phyloP scores from a whole-genome alignment of 2,329 filamentous ascomycete species.

The Pyrenochaeta sp. region DNA sequence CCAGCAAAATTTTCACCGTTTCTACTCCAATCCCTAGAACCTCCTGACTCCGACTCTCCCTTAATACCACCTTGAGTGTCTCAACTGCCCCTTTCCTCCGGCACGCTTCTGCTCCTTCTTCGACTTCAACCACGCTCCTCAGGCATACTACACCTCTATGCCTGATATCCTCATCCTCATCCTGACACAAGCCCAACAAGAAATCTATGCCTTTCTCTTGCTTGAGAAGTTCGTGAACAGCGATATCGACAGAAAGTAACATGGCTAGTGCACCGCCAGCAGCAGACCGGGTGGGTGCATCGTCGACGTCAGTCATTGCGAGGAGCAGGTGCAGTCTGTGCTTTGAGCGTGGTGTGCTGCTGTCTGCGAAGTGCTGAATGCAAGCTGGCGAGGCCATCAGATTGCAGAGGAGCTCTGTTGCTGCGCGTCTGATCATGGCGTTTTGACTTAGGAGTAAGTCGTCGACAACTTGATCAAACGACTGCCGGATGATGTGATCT shows the following conservation, averaged over 20 bases:
- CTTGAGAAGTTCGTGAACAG: constrained; percentile 74
- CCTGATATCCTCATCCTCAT: constrained; percentile 72
- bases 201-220: constrained; percentile 74
- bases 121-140: constrained; percentile 74
- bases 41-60: constrained; percentile 72
- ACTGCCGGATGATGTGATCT: constrained; percentile 73
- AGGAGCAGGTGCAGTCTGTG: constrained; percentile 84
- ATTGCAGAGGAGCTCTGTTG: constrained; percentile 91
- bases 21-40: constrained; percentile 77
- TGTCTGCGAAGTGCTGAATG: constrained; percentile 73
- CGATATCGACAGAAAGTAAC: constrained; percentile 79
- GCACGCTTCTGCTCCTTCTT: constrained; percentile 43
- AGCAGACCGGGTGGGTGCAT: constrained; percentile 78
- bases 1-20: constrained; percentile 72
- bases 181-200: constrained; percentile 81
- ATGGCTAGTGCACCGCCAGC: constrained; percentile 89
- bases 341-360: constrained; percentile 67
- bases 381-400: constrained; percentile 75
- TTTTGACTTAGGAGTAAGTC: constrained; percentile 83
- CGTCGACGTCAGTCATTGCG: constrained; percentile 86
- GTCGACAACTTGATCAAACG: constrained; percentile 77
- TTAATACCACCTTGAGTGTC: constrained; percentile 73
- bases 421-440: constrained; percentile 77
- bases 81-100: constrained; percentile 71
- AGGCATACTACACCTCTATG: constrained; percentile 79